Evolutionary conservation across 805 yeast genomes (phyloP).

Genomic region (Lipomyces chichibuensis): DNA sequence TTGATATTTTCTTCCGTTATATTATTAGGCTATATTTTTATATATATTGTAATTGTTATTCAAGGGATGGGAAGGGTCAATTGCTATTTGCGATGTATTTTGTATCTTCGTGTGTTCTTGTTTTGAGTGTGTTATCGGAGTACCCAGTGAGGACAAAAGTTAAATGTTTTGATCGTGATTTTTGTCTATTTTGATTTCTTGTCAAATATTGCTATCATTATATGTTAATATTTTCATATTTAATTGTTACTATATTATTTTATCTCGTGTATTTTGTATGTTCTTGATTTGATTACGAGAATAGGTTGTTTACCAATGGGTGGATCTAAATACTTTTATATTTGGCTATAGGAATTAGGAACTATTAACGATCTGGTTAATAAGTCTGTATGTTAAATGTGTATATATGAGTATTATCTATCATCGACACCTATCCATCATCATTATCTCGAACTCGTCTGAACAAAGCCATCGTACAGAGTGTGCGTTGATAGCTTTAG

Average conservation of each 20-base stretch:
- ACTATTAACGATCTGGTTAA: background rate
- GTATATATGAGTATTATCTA: background rate
- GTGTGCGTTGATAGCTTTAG: too few species aligned
- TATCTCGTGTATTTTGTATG: background rate
- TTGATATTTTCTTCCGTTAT: constrained; percentile 1
- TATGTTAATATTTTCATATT: background rate
- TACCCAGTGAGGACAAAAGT: constrained; percentile 3
- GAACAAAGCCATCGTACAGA: too few species aligned
- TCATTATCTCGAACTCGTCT: background rate
- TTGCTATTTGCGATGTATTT: background rate
- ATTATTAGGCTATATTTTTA: background rate
- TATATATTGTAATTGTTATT: constrained; percentile 1
- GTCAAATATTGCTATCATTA: background rate
- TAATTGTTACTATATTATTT: background rate
- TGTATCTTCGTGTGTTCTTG: background rate
- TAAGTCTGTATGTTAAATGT: background rate
- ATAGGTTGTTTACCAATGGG: background rate
- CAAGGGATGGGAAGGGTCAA: background rate
- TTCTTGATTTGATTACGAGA: background rate
- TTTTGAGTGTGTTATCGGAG: constrained; percentile 6
- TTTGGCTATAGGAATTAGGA: background rate
- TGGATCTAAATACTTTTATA: background rate
- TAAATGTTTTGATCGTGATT: background rate
- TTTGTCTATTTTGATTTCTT: background rate
- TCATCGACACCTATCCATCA: background rate